These are phyloP conservation scores for Neopestalotiopsis sp. DNA, from an alignment of 2,329 filamentous ascomycete species.

Conservation along the genomic window DNA sequence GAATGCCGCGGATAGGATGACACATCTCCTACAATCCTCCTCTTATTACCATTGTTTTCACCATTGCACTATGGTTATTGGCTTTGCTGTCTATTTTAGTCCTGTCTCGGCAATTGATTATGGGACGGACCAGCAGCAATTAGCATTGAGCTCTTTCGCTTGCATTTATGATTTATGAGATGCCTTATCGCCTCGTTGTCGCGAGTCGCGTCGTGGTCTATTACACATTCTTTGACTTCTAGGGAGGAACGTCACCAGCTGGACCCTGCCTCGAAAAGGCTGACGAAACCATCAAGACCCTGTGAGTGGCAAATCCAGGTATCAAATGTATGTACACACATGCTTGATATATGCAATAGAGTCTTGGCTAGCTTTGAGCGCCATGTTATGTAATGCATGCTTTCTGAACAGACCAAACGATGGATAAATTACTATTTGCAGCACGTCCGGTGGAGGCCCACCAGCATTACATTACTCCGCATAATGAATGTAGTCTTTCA, in stretches of 20 bases:
- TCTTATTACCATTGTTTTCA: neutral
- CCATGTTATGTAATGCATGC: neutral
- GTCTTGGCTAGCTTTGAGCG: neutral
- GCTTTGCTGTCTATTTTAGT: neutral
- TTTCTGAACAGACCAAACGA: neutral
- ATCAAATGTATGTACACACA: neutral
- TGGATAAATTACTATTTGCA: neutral
- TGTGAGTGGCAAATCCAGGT: neutral
- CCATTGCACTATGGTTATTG: neutral
- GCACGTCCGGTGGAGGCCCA: neutral
- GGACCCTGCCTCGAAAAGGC: neutral
- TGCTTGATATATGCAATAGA: neutral
- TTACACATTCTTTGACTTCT: neutral
- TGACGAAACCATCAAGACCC: neutral
- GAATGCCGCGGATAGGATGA: neutral
- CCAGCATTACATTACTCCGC: neutral
- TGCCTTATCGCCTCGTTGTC: neutral
- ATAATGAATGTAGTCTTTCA: neutral
- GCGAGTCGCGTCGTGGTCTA: neutral
- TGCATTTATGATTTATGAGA: neutral
- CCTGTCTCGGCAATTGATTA: neutral
- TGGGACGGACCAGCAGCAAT: too few relatives aligned
- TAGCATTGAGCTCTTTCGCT: too few relatives aligned
- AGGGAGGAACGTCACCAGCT: neutral
- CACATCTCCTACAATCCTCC: neutral